Percentiles rank a stretch among this genome's conserved stretches.
Conservation (phyloP, 2,329 filamentous ascomycete genomes). For the Trichocomaceae sp. region DNA sequence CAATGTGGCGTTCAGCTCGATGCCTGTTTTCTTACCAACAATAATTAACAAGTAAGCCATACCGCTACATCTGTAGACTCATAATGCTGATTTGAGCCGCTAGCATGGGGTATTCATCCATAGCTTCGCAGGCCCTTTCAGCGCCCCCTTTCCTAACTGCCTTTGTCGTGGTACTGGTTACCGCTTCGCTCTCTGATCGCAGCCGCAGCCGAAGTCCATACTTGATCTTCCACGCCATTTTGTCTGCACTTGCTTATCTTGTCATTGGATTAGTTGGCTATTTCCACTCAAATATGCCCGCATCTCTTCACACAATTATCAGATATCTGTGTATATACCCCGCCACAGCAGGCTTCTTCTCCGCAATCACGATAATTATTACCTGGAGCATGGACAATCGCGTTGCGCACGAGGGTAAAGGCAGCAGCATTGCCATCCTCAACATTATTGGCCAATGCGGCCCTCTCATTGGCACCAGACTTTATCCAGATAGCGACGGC, state of each 20-base stretch:
- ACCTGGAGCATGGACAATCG: constrained; percentile 90
- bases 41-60: constrained; percentile 57
- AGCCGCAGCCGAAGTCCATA: constrained; percentile 56
- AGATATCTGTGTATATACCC: constrained; percentile 73
- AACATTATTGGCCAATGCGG: constrained; percentile 78
- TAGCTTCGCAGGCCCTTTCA: constrained; percentile 67
- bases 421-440: constrained; percentile 70
- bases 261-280: constrained; percentile 50
- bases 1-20: constrained; percentile 80
- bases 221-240: constrained; percentile 61
- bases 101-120: constrained; percentile 62
- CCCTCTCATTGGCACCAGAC: constrained; percentile 60
- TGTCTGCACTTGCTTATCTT: constrained; percentile 61
- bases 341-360: constrained; percentile 74
- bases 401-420: constrained; percentile 59
- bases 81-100: constrained; percentile 4
- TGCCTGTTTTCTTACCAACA: constrained; percentile 81
- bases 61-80: background rate
- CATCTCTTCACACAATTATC: constrained; percentile 31
- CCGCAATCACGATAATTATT: constrained; percentile 74
- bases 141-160: constrained; percentile 75
- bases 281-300: constrained; percentile 34
- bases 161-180: constrained; percentile 65
- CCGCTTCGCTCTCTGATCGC: constrained; percentile 66
- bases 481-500: constrained; percentile 55